These are phyloP conservation scores for Penicillium parvum DNA, from an alignment of 495 filamentous ascomycete genomes.

Conservation along the genomic window DNA sequence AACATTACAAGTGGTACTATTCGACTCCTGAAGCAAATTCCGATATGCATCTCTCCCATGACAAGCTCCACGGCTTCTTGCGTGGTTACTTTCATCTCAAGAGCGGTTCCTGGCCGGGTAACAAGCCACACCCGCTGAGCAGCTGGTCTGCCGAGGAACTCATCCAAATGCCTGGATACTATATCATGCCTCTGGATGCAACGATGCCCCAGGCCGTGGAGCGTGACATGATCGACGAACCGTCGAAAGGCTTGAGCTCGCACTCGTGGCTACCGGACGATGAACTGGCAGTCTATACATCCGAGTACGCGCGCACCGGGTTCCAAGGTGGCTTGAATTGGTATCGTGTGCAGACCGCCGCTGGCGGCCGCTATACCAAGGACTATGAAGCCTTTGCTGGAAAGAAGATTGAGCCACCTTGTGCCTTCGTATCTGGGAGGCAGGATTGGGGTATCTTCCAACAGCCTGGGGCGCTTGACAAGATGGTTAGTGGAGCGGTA, in stretches of 20 bases:
- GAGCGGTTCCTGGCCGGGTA: slow-evolving; percentile 54
- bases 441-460: slow-evolving; percentile 67
- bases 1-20: slow-evolving; percentile 72
- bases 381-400: slow-evolving; percentile 59
- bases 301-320: slow-evolving; percentile 59
- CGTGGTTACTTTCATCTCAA: slow-evolving; percentile 68
- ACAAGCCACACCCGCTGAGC: slow-evolving; percentile 48
- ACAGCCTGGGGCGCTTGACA: slow-evolving; percentile 57
- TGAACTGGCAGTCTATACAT: slow-evolving; percentile 56
- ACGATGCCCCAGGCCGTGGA: slow-evolving; percentile 56
- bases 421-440: slow-evolving; percentile 54
- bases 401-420: slow-evolving; percentile 58
- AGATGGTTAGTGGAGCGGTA: slow-evolving; percentile 41
- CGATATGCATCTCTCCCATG: slow-evolving; percentile 50
- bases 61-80: slow-evolving; percentile 54
- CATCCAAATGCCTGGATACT: slow-evolving; percentile 59
- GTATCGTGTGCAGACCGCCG: slow-evolving; percentile 58
- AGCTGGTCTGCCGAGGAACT: slow-evolving; percentile 54
- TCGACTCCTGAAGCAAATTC: slow-evolving; percentile 49
- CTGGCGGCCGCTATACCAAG: slow-evolving; percentile 31
- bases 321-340: slow-evolving; percentile 70
- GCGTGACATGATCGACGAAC: slow-evolving; percentile 49
- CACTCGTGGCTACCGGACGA: slow-evolving; percentile 51
- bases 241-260: slow-evolving; percentile 19
- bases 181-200: slow-evolving; percentile 57